Base-by-base conservation (phyloP, 371 early-diverging fungal species). In the Haplosporangium sp. region DNA sequence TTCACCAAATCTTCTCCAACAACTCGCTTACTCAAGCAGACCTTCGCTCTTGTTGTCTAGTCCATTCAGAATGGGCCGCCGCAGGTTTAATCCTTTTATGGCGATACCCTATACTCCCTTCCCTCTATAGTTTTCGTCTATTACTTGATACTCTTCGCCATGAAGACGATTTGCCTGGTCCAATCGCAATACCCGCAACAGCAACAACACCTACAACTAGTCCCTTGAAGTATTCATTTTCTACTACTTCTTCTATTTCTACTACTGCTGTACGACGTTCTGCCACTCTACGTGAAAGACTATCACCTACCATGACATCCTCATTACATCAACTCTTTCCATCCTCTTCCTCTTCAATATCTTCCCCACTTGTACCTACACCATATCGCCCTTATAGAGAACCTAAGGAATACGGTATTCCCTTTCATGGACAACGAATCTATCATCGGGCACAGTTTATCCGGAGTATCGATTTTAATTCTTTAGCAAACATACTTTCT, bases 41-140 rank as follows among this genome's bases (percentile, higher is more conserved):
- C 62, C 65, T 81, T 27, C 44, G 39, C 27, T 62, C 74, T 6
- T 71, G 75, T 55, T 74, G 81, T 27, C 69, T 81, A 4, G 81
- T 81, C 62, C 71, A 71, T 53, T 71, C 74, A 11, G 75, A 74
- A 42, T 81, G 81, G 81, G 81, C 81, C n/a, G 74, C 81, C 3
- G 62, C 71, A 4, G 71, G 74, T 0, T 40, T 79, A 52, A 60
- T 71, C 27, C 74, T 79, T 7, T 65, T 79, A n/a, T 79, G 81
- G 81, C 63, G 71, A 9, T 65, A 71, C 50, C 81, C 81, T 8
- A 55, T 61, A 17, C 74, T 74, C 62, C 57, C 64, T 17, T 71
- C 81, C 34, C 61, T 71, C 34, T 53, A 67, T 69, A 64, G 64
- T 40, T 71, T 79, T 50, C 61, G 68, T 1, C 71, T 74, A 15